Evolutionary conservation across 2,329 filamentous ascomycete species (phyloP).

Genomic region (Fusarium gaditjirri): DNA sequence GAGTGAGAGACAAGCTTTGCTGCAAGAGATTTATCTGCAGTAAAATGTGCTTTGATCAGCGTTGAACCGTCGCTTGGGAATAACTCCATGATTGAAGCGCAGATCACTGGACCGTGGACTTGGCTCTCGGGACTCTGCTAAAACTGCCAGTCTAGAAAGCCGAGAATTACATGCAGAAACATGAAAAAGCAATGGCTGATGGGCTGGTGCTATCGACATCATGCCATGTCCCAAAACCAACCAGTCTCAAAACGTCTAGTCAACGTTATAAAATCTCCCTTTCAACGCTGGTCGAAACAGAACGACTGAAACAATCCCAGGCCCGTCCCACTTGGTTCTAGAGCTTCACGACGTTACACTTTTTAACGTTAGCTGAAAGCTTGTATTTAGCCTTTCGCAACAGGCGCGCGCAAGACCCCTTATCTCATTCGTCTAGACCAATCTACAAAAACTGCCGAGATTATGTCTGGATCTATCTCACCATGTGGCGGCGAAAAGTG

Average conservation of each 20-base stretch:
- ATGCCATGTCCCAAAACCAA: not conserved
- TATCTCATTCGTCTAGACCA: not conserved
- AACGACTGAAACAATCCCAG: not conserved
- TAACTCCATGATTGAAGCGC: not conserved
- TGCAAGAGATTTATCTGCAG: too few species aligned
- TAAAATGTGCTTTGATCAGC: not conserved
- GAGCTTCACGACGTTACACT: not conserved
- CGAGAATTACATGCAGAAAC: not conserved
- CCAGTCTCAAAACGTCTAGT: not conserved
- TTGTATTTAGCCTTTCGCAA: not conserved
- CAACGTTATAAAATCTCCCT: not conserved
- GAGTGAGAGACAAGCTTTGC: not conserved
- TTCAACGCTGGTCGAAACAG: not conserved
- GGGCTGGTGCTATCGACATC: not conserved
- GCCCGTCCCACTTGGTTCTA: not conserved
- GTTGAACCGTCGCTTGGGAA: not conserved
- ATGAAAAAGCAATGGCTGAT: not conserved
- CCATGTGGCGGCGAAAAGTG: too few species aligned
- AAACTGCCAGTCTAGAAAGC: rapidly evolving
- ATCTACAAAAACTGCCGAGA: not conserved
- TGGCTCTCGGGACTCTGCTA: not conserved
- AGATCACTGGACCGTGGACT: not conserved
- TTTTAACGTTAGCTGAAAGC: not conserved
- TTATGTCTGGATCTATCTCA: too few species aligned
- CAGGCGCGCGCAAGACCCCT: not conserved